Percentiles rank a stretch among this genome's conserved stretches.
Evolutionary conservation across 331 rosid species (phyloP).

Genomic region (Spiraea crenata): DNA sequence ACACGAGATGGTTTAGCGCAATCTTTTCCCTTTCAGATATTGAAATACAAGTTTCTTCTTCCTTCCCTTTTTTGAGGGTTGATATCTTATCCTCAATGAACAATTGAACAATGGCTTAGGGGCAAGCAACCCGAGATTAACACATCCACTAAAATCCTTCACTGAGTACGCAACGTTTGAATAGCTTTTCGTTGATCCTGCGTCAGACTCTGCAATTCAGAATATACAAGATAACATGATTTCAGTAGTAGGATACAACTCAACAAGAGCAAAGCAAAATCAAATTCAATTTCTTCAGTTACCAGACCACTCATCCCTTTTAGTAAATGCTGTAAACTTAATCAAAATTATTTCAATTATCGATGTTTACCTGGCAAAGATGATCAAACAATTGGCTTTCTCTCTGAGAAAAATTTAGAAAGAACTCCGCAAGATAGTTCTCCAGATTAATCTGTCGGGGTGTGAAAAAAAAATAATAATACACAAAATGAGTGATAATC

Average conservation of each 20-base stretch:
- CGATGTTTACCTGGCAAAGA: constrained; percentile 57
- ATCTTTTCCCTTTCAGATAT: no score
- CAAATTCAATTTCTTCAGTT: not conserved
- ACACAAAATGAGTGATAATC: not conserved
- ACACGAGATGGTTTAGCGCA: no score
- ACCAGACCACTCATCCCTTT: not conserved
- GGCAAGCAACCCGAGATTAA: not conserved
- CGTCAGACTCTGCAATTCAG: constrained; percentile 62
- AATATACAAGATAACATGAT: constrained; percentile 10
- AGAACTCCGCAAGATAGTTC: constrained; percentile 64
- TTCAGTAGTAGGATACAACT: not conserved
- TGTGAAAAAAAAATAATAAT: constrained; percentile 12
- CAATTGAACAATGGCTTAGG: not conserved
- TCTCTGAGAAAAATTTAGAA: constrained; percentile 55
- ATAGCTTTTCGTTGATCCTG: constrained; percentile 63
- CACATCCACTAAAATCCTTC: constrained; percentile 16
- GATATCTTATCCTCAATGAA: not conserved
- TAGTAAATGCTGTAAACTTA: constrained; percentile 11
- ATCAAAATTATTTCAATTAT: not conserved
- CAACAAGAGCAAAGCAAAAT: not conserved
- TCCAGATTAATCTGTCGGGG: constrained; percentile 70
- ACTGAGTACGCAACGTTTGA: constrained; percentile 45
- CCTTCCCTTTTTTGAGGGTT: not conserved
- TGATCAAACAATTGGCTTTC: constrained; percentile 59
- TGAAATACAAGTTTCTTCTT: not conserved